Conservation (phyloP, 805 yeast genomes). For the Lipomyces anomalus region DNA sequence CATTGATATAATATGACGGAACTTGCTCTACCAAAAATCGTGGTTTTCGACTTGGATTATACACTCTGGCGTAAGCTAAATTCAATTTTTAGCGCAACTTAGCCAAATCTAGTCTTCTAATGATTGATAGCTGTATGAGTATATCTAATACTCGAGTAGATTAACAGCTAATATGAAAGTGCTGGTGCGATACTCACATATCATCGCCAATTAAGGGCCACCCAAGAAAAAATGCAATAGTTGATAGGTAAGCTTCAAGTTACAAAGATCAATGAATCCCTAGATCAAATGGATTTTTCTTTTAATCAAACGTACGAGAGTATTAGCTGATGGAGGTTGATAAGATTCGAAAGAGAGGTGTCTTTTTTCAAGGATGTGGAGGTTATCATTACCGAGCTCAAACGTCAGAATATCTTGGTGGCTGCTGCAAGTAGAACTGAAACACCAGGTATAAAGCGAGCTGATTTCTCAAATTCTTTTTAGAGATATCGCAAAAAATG, state of each 20-base stretch:
- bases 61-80: constrained; percentile 69
- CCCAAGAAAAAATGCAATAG: constrained; percentile 35
- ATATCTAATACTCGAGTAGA: neutral
- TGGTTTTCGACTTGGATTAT: constrained; percentile 70
- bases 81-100: too few species aligned
- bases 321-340: neutral
- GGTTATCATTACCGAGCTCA: constrained; percentile 51
- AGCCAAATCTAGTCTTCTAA: neutral
- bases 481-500: too few species aligned
- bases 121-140: constrained; percentile 19
- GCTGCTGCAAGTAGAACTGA: constrained; percentile 76
- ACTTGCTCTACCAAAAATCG: constrained; percentile 48
- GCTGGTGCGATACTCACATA: constrained; percentile 78
- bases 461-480: constrained; percentile 7
- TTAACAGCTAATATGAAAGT: constrained; percentile 25
- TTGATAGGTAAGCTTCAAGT: constrained; percentile 42
- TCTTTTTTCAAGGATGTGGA: constrained; percentile 65
- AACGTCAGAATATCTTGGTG: constrained; percentile 43
- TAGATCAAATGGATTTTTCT: too few species aligned
- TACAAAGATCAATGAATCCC: too few species aligned
- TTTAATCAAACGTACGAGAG: too few species aligned
- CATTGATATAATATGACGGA: too few species aligned
- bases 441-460: constrained; percentile 46
- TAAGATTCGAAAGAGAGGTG: constrained; percentile 47
- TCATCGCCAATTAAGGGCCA: constrained; percentile 45